These are phyloP conservation scores for Candida rishiriensis DNA, from an alignment of 805 yeast species.

Conservation along the genomic window DNA sequence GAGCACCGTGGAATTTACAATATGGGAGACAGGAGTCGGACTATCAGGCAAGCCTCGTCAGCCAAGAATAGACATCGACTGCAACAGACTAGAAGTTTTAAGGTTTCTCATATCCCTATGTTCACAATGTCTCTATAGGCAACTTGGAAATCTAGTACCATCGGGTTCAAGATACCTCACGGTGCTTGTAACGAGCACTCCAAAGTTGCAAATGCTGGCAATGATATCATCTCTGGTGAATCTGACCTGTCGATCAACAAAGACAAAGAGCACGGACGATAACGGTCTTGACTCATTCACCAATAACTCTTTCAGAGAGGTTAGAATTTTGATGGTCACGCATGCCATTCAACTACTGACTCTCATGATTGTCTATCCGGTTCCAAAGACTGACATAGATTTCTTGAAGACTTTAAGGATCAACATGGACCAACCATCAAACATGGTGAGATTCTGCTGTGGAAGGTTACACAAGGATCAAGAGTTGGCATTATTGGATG, in stretches of 20 bases:
- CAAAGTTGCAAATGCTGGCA: slow-evolving; percentile 43
- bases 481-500: slow-evolving; percentile 48
- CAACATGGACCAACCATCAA: slow-evolving; percentile 33
- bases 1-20: slow-evolving; percentile 33
- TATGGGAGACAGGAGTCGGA: slow-evolving; percentile 87
- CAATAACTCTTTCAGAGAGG: slow-evolving; percentile 29
- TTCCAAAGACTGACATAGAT: slow-evolving; percentile 43
- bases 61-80: slow-evolving; percentile 44
- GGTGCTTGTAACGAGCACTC: slow-evolving; percentile 45
- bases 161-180: slow-evolving; percentile 62
- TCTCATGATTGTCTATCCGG: slow-evolving; percentile 56
- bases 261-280: slow-evolving; percentile 31
- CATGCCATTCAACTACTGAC: slow-evolving; percentile 60
- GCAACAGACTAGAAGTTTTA: slow-evolving; percentile 65
- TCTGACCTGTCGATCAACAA: slow-evolving; percentile 48
- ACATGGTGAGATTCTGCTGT: slow-evolving; percentile 46
- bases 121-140: slow-evolving; percentile 55
- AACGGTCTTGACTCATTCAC: slow-evolving; percentile 37
- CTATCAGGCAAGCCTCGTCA: slow-evolving; percentile 21
- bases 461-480: slow-evolving; percentile 50
- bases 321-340: slow-evolving; percentile 45
- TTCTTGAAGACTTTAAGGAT: slow-evolving; percentile 35
- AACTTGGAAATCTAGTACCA: slow-evolving; percentile 37
- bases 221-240: slow-evolving; percentile 71
- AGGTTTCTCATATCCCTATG: slow-evolving; percentile 55